Evolutionary conservation across 2,329 filamentous ascomycete genomes (phyloP).

Genomic region (Metarhizium brunneum): DNA sequence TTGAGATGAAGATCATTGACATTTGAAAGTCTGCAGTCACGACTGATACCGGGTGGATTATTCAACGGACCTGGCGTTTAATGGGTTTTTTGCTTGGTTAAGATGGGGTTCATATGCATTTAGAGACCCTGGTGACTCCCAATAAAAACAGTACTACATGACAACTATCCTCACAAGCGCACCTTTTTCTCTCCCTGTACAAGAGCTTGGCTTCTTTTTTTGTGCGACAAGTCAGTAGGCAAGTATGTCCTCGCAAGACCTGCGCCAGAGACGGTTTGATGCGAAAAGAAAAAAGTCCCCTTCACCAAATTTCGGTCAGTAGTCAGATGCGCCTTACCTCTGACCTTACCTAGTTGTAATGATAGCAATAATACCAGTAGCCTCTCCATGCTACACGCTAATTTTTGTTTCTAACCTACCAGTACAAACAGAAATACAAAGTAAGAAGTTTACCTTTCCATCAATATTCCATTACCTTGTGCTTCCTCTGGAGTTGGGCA

Average conservation of each 20-base stretch:
- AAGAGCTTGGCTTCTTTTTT: neutral
- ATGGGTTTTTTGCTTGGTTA: slow-evolving; percentile 16
- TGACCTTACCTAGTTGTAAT: slow-evolving; percentile 39
- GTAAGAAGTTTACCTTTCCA: slow-evolving; percentile 7
- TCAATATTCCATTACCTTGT: slow-evolving; percentile 13
- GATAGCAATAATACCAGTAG: neutral
- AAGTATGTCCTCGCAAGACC: neutral
- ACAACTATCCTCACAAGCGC: neutral
- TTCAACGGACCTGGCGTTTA: slow-evolving; percentile 25
- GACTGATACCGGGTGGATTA: slow-evolving; percentile 25
- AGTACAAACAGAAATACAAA: slow-evolving; percentile 7
- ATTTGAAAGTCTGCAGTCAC: slow-evolving; percentile 15
- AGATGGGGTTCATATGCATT: slow-evolving; percentile 9
- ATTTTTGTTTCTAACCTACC: slow-evolving; percentile 7
- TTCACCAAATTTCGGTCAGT: slow-evolving; percentile 17
- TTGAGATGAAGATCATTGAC: neutral
- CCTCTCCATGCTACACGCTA: slow-evolving; percentile 4
- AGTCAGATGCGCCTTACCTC: slow-evolving; percentile 41
- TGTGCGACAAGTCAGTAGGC: neutral
- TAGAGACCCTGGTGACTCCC: slow-evolving; percentile 15
- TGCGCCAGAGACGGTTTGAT: neutral
- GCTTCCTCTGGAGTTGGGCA: neutral
- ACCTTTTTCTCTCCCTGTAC: neutral
- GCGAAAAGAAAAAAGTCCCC: neutral
- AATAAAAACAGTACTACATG: slow-evolving; percentile 1